Evolutionary conservation across 371 early-diverging fungal species (phyloP).

Genomic region (Saksenaea vasiformis): DNA sequence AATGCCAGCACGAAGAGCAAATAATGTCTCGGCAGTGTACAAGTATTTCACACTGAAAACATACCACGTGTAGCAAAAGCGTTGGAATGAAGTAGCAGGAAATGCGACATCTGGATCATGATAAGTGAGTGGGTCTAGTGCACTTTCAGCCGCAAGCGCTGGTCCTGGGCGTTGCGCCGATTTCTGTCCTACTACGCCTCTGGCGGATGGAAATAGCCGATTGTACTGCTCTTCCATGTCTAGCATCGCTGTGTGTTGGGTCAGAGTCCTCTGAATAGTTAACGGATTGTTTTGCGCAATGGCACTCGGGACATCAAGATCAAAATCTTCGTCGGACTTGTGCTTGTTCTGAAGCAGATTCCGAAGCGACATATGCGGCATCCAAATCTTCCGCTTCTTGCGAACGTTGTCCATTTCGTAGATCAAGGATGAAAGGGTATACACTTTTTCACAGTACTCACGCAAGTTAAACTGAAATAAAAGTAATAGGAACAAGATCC

Average conservation of each 20-base stretch:
- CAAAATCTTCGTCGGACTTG: slow-evolving; percentile 17
- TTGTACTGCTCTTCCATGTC: neutral
- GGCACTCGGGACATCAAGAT: slow-evolving; percentile 28
- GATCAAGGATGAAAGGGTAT: slow-evolving; percentile 41
- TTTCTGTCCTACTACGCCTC: slow-evolving; percentile 6
- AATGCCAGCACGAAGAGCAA: slow-evolving; percentile 38
- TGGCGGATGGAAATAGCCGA: neutral
- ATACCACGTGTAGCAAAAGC: slow-evolving; percentile 32
- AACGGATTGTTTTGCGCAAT: slow-evolving; percentile 14
- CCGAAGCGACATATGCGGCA: slow-evolving; percentile 26
- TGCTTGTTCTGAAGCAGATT: slow-evolving; percentile 20
- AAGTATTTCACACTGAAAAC: slow-evolving; percentile 23
- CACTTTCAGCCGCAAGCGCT: neutral
- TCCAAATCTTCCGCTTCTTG: slow-evolving; percentile 26
- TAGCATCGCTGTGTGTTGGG: slow-evolving; percentile 17
- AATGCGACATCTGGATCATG: slow-evolving; percentile 50
- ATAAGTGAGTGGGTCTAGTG: slow-evolving; percentile 33
- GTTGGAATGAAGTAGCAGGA: slow-evolving; percentile 32
- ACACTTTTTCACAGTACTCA: slow-evolving; percentile 41
- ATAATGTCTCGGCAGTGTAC: slow-evolving; percentile 38
- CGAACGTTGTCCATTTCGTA: slow-evolving; percentile 42
- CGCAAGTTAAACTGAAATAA: slow-evolving; percentile 48
- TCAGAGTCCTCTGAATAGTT: slow-evolving; percentile 17
- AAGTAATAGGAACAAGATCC: slow-evolving; percentile 41
- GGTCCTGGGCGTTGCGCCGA: neutral